Evolutionary conservation across 495 filamentous ascomycete genomes (phyloP), one percentile per base, ranked within the genome.

Genomic region (Podospora comata): DNA sequence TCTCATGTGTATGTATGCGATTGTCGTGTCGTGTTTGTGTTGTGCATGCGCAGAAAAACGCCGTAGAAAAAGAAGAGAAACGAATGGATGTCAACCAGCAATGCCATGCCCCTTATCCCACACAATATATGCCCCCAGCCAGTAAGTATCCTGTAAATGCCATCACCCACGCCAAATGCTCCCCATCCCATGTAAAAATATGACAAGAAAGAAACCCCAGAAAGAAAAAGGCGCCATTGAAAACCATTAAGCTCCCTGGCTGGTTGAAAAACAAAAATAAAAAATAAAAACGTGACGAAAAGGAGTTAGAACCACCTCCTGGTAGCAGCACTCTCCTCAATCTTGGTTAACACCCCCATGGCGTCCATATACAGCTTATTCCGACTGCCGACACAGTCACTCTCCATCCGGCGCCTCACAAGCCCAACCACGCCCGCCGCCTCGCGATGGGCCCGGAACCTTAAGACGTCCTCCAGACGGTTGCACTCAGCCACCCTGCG

Each of bases 401-500:
- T 71, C 70, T 82, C 81, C 64, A 84, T 72, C 62, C 73, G 69
- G 16, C 74, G 74, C 19, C 75, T 70, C 54, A 81, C 80, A 67
- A 82, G 70, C 1, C 74, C 70, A 55, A 83, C 73, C 5, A 82
- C 80, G 9, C 77, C 74, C 28, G 68, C 72, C 30, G 75, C 74
- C 69, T 79, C 78, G 59, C 68, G 76, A 32, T 74, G 74, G 9
- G 72, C 73, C 16, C 75, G 73, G 28, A 73, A 64, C 57, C 73
- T 66, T 54, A 74, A 65, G 27, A 73, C 73, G 18, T 76, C 72
- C 54, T 79, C 77, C 5, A 70, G 65, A 55, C 67, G 65, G 63
- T 76, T 59, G 73, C 91, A 73, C 89, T 64, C 60, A 7, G 27
- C 67, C 88, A 95, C 84, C 84, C 87, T 71, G 88, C 88, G 55